Conservation (phyloP, 2,329 filamentous ascomycete genomes). For the Grosmannia penicillata region DNA sequence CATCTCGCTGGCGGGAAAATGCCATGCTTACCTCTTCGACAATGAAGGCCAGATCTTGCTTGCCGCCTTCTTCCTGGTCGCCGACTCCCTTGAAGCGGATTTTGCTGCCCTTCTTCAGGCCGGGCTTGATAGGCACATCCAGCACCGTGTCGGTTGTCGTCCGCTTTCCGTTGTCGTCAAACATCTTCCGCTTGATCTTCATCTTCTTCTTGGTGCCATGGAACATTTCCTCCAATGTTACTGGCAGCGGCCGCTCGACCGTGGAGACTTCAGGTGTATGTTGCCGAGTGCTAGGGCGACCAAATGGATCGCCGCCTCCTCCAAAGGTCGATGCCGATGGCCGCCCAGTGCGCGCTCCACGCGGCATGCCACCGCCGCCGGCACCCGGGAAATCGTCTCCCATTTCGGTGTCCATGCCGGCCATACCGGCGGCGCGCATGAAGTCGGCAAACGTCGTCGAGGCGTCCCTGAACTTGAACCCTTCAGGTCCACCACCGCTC, state of each 20-base stretch:
- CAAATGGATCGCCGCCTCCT: slow-evolving; percentile 10
- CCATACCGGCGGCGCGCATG: slow-evolving; percentile 37
- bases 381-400: slow-evolving; percentile 39
- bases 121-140: slow-evolving; percentile 89
- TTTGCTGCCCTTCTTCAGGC: slow-evolving; percentile 92
- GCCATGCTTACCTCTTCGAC: slow-evolving; percentile 70
- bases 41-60: slow-evolving; percentile 90
- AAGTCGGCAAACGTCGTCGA: slow-evolving; percentile 80
- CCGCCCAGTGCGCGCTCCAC: slow-evolving; percentile 13
- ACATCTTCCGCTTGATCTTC: slow-evolving; percentile 95
- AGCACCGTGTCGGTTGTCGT: slow-evolving; percentile 79
- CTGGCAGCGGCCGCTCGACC: slow-evolving; percentile 66
- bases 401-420: slow-evolving; percentile 31
- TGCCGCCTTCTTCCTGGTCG: slow-evolving; percentile 90
- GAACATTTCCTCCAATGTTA: slow-evolving; percentile 81
- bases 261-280: slow-evolving; percentile 76
- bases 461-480: slow-evolving; percentile 74
- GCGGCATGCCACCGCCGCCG: slow-evolving; percentile 13
- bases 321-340: too few species aligned
- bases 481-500: slow-evolving; percentile 33
- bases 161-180: slow-evolving; percentile 72
- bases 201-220: slow-evolving; percentile 87
- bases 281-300: slow-evolving; percentile 24
- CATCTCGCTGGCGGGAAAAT: too few species aligned
- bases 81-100: slow-evolving; percentile 98